Evolutionary conservation across 768 basidiomycete species (phyloP).

Genomic region (Suillus paluster): DNA sequence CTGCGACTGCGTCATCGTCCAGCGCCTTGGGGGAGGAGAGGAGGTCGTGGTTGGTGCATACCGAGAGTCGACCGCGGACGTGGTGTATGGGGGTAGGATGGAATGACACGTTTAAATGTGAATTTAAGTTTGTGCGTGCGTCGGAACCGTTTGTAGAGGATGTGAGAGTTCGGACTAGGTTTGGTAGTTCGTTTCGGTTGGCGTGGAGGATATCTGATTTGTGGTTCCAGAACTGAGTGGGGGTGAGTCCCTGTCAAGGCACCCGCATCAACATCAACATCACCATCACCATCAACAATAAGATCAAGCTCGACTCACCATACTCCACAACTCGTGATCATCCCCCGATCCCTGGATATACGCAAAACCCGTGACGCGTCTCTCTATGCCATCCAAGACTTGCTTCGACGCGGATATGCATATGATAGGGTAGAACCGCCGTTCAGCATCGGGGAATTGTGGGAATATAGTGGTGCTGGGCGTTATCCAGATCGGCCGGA

Average conservation of each 20-base stretch:
- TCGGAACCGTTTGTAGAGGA: constrained; percentile 1
- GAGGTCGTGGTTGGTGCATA: constrained; percentile 42
- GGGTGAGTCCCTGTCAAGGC: constrained; percentile 70
- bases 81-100: constrained; percentile 22
- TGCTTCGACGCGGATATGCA: constrained; percentile 88
- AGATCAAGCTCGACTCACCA: constrained; percentile 48
- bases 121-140: not conserved
- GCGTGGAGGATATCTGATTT: constrained; percentile 50
- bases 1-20: constrained; percentile 12
- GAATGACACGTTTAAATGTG: not conserved
- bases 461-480: constrained; percentile 65
- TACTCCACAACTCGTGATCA: constrained; percentile 90
- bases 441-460: constrained; percentile 25
- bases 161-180: constrained; percentile 24
- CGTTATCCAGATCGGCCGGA: constrained; percentile 89
- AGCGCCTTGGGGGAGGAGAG: constrained; percentile 6
- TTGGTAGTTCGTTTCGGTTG: constrained; percentile 52
- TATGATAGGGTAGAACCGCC: constrained; percentile 68
- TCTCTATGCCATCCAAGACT: constrained; percentile 60
- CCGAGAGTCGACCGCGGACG: constrained; percentile 45
- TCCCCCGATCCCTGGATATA: constrained; percentile 96
- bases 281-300: too few relatives aligned
- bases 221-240: constrained; percentile 71
- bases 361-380: constrained; percentile 69
- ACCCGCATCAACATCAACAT: not conserved